Evolutionary conservation across 306 rosid species (phyloP).

Genomic region (Prunus mira): DNA sequence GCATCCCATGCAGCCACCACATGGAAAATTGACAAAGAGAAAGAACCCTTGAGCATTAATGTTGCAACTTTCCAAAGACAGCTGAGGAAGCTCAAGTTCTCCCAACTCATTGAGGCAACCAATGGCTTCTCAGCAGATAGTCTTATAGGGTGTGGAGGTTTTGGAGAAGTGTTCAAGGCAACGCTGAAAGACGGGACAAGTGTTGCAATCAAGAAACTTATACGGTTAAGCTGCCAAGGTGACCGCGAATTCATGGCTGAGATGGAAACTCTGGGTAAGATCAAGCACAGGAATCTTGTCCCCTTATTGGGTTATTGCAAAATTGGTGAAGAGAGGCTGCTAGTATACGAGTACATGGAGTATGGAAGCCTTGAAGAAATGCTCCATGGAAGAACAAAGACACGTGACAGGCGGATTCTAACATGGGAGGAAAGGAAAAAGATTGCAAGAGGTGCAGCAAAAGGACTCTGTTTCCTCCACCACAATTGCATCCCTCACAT

Average conservation of each 20-base stretch:
- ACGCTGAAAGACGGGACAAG: constrained; percentile 83
- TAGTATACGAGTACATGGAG: constrained; percentile 93
- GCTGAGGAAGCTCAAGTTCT: constrained; percentile 89
- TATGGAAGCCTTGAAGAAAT: constrained; percentile 95
- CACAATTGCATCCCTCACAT: constrained; percentile 99
- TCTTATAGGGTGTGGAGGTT: constrained; percentile 95
- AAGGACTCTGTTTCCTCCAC: constrained; percentile 91
- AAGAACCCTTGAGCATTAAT: constrained; percentile 88
- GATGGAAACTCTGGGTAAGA: constrained; percentile 97
- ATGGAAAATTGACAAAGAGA: constrained; percentile 97
- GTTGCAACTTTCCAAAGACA: constrained; percentile 97
- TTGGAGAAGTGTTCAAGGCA: constrained; percentile 95
- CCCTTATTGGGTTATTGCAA: constrained; percentile 91
- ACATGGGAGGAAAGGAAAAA: constrained; percentile 94
- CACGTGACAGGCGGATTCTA: constrained; percentile 49
- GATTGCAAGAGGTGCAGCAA: constrained; percentile 93
- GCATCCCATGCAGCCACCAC: constrained; percentile 92
- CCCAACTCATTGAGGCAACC: constrained; percentile 94
- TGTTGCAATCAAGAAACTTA: constrained; percentile 95
- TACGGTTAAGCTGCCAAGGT: constrained; percentile 88
- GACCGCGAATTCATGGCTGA: constrained; percentile 98
- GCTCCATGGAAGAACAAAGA: constrained; percentile 79
- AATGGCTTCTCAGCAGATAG: constrained; percentile 96
- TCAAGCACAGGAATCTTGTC: constrained; percentile 83
- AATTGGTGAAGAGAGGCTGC: constrained; percentile 92